Evolutionary conservation across 257 asterid species (phyloP).

Genomic region (Ilex aquifolium): DNA sequence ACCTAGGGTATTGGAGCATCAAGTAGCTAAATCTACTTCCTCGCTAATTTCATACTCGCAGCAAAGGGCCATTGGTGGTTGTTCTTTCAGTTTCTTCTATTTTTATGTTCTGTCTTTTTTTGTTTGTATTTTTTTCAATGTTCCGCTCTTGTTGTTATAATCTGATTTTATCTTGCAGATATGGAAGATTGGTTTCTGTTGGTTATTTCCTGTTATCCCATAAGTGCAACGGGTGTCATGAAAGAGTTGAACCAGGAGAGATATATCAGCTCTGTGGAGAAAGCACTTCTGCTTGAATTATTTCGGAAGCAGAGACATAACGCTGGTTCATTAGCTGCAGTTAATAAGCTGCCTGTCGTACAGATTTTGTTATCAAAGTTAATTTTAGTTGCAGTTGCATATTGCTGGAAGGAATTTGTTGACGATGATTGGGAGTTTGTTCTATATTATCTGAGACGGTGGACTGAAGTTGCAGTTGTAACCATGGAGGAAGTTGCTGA

Average conservation of each 20-base stretch:
- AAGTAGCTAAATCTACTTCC: too few species aligned
- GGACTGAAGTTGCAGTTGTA: constrained; percentile 82
- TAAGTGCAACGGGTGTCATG: constrained; percentile 38
- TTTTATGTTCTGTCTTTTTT: too few species aligned
- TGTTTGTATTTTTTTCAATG: too few species aligned
- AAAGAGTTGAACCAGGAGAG: constrained; percentile 58
- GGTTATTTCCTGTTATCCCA: constrained; percentile 79
- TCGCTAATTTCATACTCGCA: too few species aligned
- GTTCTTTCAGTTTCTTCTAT: too few species aligned
- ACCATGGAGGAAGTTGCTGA: constrained; percentile 86
- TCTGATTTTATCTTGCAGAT: constrained; percentile 31
- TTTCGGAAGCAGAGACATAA: constrained; percentile 75
- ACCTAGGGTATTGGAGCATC: too few species aligned
- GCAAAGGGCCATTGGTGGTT: too few species aligned
- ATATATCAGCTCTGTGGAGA: constrained; percentile 47
- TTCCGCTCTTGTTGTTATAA: too few species aligned
- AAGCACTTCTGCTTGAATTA: constrained; percentile 51
- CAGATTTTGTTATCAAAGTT: constrained; percentile 71
- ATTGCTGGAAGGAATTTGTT: constrained; percentile 84
- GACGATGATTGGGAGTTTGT: constrained; percentile 92
- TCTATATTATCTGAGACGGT: constrained; percentile 71
- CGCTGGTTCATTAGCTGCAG: constrained; percentile 43
- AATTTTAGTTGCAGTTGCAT: constrained; percentile 66
- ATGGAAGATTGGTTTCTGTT: constrained; percentile 84
- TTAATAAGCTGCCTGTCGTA: constrained; percentile 70